A percentile compares a stretch with the other conserved stretches of the same genome.
phyloP scores from a whole-genome alignment of 2,329 filamentous ascomycete species.

The Cladophialophora exuberans region DNA sequence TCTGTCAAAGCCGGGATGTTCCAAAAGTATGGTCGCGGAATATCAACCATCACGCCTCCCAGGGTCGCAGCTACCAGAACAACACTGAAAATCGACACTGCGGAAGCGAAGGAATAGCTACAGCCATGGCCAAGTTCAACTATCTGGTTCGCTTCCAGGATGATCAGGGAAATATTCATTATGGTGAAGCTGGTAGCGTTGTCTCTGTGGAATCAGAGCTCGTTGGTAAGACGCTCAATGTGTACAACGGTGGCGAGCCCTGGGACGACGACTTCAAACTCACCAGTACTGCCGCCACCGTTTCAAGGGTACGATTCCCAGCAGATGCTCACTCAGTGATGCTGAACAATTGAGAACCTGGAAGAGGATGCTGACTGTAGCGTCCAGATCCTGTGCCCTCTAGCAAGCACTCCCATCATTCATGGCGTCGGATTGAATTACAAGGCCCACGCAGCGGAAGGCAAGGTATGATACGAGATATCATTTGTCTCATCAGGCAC shows the following conservation, averaged over 20 bases:
- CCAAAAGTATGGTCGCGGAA: no score
- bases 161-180: background rate
- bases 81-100: no score
- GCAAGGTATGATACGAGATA: conserved; percentile 38
- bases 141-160: conserved; percentile 3
- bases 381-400: conserved; percentile 6
- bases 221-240: background rate
- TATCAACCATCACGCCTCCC: no score
- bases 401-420: conserved; percentile 37
- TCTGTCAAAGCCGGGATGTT: no score
- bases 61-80: no score
- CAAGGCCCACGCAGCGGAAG: conserved; percentile 43
- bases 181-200: conserved; percentile 4
- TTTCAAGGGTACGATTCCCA: background rate
- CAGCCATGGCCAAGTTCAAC: background rate
- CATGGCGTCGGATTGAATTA: conserved; percentile 52
- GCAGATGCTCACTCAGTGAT: background rate
- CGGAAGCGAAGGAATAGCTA: no score
- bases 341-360: no score
- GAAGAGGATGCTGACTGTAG: background rate
- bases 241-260: background rate
- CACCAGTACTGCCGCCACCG: background rate
- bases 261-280: background rate
- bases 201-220: background rate
- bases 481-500: no score